Evolutionary conservation across 176 grass and related monocot species (phyloP).

Genomic region (Aegilops sharonensis): DNA sequence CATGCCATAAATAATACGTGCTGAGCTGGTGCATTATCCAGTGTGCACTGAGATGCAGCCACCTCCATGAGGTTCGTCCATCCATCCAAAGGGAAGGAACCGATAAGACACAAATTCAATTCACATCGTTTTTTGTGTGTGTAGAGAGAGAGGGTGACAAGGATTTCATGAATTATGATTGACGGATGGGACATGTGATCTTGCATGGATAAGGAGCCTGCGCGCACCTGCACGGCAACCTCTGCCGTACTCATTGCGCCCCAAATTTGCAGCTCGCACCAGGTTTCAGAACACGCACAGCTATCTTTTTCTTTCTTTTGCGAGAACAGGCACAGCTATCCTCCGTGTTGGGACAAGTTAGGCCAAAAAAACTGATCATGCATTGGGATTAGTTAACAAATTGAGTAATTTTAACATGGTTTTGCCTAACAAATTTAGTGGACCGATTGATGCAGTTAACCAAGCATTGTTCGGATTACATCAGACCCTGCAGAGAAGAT

Average conservation of each 20-base stretch:
- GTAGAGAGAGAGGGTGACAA: background rate
- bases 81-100: no score
- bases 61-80: no score
- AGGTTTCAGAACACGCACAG: background rate
- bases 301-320: no score
- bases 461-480: background rate
- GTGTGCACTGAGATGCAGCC: no score
- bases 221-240: background rate
- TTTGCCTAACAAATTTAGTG: background rate
- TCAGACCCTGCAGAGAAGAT: background rate
- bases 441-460: background rate
- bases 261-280: background rate
- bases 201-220: slow-evolving; percentile 23
- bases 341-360: no score
- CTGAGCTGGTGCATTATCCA: no score
- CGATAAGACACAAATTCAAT: no score
- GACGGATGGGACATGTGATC: slow-evolving; percentile 37
- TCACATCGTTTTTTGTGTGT: background rate
- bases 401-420: no score
- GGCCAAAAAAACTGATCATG: background rate
- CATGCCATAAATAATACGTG: no score
- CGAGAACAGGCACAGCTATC: background rate
- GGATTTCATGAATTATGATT: background rate
- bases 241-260: background rate
- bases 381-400: background rate